Evolutionary conservation across 1,284 basidiomycete species (phyloP), one percentile per base, ranked within the genome.

Genomic region (Trametes pubescens): DNA sequence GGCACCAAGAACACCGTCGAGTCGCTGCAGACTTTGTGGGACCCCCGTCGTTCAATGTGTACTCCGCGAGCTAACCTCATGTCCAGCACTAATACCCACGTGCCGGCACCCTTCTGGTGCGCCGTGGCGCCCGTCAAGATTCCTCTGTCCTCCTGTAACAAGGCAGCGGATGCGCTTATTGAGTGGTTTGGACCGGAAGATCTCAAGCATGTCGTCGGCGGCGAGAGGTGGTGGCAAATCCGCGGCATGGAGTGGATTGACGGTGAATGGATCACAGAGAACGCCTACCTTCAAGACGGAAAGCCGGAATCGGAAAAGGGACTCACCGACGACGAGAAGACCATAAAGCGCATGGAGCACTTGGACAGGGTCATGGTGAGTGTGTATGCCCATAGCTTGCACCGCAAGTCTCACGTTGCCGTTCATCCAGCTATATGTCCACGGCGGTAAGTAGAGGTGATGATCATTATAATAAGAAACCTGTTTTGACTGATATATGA

Each of bases 181-280:
- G 79, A 88, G 46, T 94, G 91, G 75, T 88, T 97, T 53, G 90
- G 92, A 1, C 84, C 89, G 8, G 88, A 89, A 44, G 88, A 90
- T 65, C 81, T 94, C 49, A 85, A 86, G 71, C 79, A 81, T 53
- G 83, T 94, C 16, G 89, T 93, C 3, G 93, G 93, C 24, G 93
- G 93, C 4, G 87, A 87, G 58, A 83, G 88, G 59, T 95, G 93
- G 94, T 95, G 94, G 94, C 93, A 93, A 74, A 86, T 93, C n/a
- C 81, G 86, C 46, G 86, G 86, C 18, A 72, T 88, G 38, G 83
- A 86, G 61, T 89, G 89, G 22, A 74, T 92, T 1, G 90, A 93
- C 62, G 88, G 80, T 4, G 93, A 95, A 75, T 95, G 93, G 93
- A 89, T 95, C 56, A 89, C 89, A 1, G 81, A 86, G 71, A 82